Percentiles rank a stretch among this genome's conserved stretches.
Conservation (phyloP, 176 grass and related monocot genomes). For the Aegilops longissima region DNA sequence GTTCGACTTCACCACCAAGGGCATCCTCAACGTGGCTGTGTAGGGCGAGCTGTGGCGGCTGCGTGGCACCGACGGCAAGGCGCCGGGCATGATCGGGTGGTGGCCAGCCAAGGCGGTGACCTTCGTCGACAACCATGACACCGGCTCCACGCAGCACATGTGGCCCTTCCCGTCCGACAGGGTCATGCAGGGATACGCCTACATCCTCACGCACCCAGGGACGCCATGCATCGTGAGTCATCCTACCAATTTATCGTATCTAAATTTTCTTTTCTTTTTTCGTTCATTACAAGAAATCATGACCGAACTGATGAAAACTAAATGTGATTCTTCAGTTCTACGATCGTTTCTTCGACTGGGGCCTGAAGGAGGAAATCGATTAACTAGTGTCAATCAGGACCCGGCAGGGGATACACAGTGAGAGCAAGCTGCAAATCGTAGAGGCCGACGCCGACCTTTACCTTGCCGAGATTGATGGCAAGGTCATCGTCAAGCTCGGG, state of each 20-base stretch:
- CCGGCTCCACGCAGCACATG: slow-evolving; percentile 72
- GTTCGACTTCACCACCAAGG: slow-evolving; percentile 86
- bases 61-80: slow-evolving; percentile 50
- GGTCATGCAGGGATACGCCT: slow-evolving; percentile 95
- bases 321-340: slow-evolving; percentile 49
- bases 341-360: slow-evolving; percentile 76
- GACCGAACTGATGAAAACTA: background rate
- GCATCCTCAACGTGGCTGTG: slow-evolving; percentile 68
- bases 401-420: slow-evolving; percentile 41
- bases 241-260: background rate
- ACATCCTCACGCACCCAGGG: slow-evolving; percentile 87
- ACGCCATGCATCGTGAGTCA: slow-evolving; percentile 75
- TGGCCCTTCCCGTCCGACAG: slow-evolving; percentile 78
- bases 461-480: slow-evolving; percentile 63
- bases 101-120: slow-evolving; percentile 71
- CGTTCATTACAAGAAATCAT: background rate
- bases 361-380: slow-evolving; percentile 56
- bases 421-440: slow-evolving; percentile 58
- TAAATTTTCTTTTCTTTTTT: background rate
- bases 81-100: slow-evolving; percentile 71
- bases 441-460: slow-evolving; percentile 66
- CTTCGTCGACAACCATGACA: slow-evolving; percentile 89
- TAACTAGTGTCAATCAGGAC: slow-evolving; percentile 51
- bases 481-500: slow-evolving; percentile 59
- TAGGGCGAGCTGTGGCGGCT: slow-evolving; percentile 61